Conservation (phyloP, 2,329 filamentous ascomycete genomes). For the Fusarium sp. region DNA sequence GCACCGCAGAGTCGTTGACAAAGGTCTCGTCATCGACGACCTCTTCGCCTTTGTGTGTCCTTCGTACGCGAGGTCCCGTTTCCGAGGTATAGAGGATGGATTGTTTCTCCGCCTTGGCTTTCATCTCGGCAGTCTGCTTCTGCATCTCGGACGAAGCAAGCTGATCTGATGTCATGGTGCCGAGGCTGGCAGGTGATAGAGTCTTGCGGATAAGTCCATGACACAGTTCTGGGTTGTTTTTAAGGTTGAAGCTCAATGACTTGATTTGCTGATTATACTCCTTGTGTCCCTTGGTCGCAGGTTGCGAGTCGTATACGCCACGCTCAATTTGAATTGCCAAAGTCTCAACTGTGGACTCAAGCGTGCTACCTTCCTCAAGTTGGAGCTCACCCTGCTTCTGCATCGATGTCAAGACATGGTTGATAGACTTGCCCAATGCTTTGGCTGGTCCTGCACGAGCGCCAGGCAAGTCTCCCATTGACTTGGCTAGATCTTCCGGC, state of each 20-base stretch:
- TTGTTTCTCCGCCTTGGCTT: slow-evolving; percentile 84
- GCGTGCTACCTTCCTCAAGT: slow-evolving; percentile 74
- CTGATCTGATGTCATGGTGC: slow-evolving; percentile 90
- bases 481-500: slow-evolving; percentile 66
- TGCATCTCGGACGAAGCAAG: slow-evolving; percentile 94
- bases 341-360: slow-evolving; percentile 76
- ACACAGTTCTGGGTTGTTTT: slow-evolving; percentile 86
- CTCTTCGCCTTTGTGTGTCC: slow-evolving; percentile 96
- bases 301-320: slow-evolving; percentile 71
- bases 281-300: slow-evolving; percentile 60
- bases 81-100: slow-evolving; percentile 86
- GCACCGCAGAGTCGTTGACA: slow-evolving; percentile 55
- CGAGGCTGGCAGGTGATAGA: slow-evolving; percentile 81
- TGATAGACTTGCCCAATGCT: slow-evolving; percentile 79
- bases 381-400: slow-evolving; percentile 76
- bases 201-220: slow-evolving; percentile 80
- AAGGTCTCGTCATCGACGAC: slow-evolving; percentile 82
- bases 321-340: slow-evolving; percentile 87
- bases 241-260: slow-evolving; percentile 87
- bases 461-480: slow-evolving; percentile 71
- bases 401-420: slow-evolving; percentile 75
- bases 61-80: slow-evolving; percentile 80
- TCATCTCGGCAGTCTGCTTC: slow-evolving; percentile 81
- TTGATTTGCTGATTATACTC: slow-evolving; percentile 77
- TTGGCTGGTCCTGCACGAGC: slow-evolving; percentile 78